phyloP scores from a whole-genome alignment of 805 yeast species.

The Ogataea kodamae region DNA sequence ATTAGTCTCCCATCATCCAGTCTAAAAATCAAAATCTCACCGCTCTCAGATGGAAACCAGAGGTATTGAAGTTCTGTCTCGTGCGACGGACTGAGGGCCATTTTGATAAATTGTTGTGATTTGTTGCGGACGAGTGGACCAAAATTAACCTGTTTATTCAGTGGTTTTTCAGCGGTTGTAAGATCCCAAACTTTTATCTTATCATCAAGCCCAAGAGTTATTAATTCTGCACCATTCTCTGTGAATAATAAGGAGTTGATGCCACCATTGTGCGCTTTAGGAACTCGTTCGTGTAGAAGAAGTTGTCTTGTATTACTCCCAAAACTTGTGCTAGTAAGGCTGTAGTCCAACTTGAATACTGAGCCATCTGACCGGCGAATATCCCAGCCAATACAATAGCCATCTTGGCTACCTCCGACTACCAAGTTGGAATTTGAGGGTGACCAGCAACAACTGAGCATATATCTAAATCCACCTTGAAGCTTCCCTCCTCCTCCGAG shows the following conservation, averaged over 20 bases:
- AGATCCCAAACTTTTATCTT: slow-evolving; percentile 77
- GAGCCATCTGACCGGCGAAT: slow-evolving; percentile 65
- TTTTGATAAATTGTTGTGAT: slow-evolving; percentile 52
- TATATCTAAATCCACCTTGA: slow-evolving; percentile 30
- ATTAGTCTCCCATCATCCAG: slow-evolving; percentile 61
- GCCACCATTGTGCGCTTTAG: slow-evolving; percentile 71
- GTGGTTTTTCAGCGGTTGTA: slow-evolving; percentile 40
- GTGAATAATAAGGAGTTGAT: slow-evolving; percentile 81
- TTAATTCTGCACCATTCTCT: slow-evolving; percentile 56
- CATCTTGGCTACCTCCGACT: slow-evolving; percentile 80
- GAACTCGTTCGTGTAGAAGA: slow-evolving; percentile 21
- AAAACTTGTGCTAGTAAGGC: slow-evolving; percentile 23
- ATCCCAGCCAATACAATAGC: slow-evolving; percentile 84
- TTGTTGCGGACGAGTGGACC: slow-evolving; percentile 76
- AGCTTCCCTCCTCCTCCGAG: slow-evolving; percentile 37
- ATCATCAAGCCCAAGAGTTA: slow-evolving; percentile 77
- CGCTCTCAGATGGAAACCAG: slow-evolving; percentile 72
- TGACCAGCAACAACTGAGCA: slow-evolving; percentile 51
- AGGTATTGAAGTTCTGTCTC: slow-evolving; percentile 58
- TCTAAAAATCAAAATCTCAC: slow-evolving; percentile 60
- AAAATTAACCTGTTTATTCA: slow-evolving; percentile 65
- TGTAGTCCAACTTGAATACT: slow-evolving; percentile 57
- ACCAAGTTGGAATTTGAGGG: slow-evolving; percentile 59
- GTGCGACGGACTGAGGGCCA: slow-evolving; percentile 46
- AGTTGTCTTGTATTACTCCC: slow-evolving; percentile 21